Conservation (phyloP, 331 rosid species). For the Acacia pycnantha region DNA sequence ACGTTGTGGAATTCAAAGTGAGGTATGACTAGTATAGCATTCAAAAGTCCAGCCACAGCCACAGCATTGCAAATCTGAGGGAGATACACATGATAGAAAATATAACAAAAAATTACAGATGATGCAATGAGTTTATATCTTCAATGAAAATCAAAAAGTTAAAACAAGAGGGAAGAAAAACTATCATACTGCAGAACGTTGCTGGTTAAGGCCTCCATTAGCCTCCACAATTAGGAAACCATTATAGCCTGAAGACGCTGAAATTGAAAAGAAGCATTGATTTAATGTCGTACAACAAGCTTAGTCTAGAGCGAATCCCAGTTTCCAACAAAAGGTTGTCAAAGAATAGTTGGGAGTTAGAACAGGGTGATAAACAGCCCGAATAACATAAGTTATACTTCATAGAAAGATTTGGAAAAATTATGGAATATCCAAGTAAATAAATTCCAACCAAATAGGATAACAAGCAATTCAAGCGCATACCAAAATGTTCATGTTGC, state of each 20-base stretch:
- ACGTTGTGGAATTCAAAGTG: constrained; percentile 84
- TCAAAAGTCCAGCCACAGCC: constrained; percentile 93
- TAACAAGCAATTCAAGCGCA: constrained; percentile 7
- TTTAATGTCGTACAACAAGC: neutral
- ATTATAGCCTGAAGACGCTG: constrained; percentile 59
- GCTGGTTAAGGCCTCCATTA: constrained; percentile 99
- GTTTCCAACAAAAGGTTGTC: neutral
- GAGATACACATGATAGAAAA: constrained; percentile 10
- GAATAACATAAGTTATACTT: neutral
- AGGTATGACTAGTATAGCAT: constrained; percentile 85
- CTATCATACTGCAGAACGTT: constrained; percentile 81
- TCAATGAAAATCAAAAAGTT: neutral
- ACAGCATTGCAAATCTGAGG: constrained; percentile 93
- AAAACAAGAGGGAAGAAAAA: constrained; percentile 5
- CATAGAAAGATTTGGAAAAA: neutral
- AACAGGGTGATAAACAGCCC: constrained; percentile 3
- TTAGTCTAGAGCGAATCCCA: constrained; percentile 8
- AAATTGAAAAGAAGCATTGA: constrained; percentile 30
- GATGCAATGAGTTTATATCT: neutral
- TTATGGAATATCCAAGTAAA: neutral
- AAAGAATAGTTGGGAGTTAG: neutral
- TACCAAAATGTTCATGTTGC: constrained; percentile 60
- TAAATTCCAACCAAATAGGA: neutral
- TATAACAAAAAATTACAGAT: constrained; percentile 11
- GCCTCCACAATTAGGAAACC: constrained; percentile 91